These are phyloP conservation scores for Gomphus bonarii DNA, from an alignment of 1,284 basidiomycete species.

Conservation along the genomic window DNA sequence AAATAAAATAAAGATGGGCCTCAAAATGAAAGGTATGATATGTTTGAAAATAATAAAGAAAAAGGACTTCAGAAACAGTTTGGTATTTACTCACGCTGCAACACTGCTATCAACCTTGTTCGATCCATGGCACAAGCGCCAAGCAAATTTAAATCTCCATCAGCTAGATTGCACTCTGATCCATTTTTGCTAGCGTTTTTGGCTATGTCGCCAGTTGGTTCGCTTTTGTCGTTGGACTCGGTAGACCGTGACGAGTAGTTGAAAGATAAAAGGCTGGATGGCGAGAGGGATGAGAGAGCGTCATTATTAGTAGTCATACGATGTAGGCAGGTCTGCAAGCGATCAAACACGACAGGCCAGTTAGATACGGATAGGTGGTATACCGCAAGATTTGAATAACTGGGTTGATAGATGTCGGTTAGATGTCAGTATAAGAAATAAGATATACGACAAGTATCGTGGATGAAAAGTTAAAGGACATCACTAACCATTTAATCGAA, in stretches of 20 bases:
- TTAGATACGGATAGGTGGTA: constrained; percentile 88
- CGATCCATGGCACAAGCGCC: constrained; percentile 62
- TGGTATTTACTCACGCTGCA: constrained; percentile 38
- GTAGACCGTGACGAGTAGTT: neutral
- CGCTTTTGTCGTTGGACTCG: neutral
- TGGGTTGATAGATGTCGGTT: neutral
- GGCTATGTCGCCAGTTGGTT: neutral
- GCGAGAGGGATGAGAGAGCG: neutral
- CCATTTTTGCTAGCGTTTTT: constrained; percentile 21
- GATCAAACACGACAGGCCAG: constrained; percentile 71
- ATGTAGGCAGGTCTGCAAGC: constrained; percentile 30
- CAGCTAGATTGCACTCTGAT: constrained; percentile 55
- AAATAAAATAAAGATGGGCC: constrained; percentile 45
- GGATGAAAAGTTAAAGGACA: neutral
- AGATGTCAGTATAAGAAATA: too few species aligned
- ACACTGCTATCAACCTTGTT: constrained; percentile 48
- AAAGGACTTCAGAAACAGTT: constrained; percentile 13
- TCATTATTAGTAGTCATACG: neutral
- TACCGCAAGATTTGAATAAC: constrained; percentile 59
- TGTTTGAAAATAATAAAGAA: neutral
- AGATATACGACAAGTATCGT: too few species aligned
- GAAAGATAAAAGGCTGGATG: neutral
- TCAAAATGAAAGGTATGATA: constrained; percentile 1
- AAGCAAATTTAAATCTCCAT: constrained; percentile 69
- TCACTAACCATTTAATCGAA: constrained; percentile 1